Evolutionary conservation across 2,329 filamentous ascomycete species (phyloP).

Genomic region (Ilyonectria sp.): DNA sequence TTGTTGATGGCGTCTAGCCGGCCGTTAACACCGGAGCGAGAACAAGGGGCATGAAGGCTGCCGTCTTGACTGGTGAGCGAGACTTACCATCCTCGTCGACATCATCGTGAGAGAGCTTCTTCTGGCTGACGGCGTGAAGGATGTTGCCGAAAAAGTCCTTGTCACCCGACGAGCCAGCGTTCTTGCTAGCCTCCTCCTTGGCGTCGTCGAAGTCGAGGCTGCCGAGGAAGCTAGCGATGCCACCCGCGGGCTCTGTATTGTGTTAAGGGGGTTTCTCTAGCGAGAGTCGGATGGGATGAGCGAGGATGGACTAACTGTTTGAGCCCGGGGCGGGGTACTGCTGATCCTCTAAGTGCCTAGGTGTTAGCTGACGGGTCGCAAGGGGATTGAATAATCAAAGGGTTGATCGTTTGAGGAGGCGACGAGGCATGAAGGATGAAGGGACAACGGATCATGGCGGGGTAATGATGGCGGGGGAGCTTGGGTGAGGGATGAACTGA

Average conservation of each 20-base stretch:
- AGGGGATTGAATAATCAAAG: background rate
- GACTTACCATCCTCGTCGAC: constrained; percentile 64
- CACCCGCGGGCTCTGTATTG: constrained; percentile 53
- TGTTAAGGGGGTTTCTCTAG: background rate
- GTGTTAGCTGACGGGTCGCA: constrained; percentile 23
- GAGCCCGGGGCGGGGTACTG: constrained; percentile 42
- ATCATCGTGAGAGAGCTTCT: constrained; percentile 64
- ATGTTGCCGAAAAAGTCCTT: constrained; percentile 65
- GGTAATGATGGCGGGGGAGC: constrained; percentile 34
- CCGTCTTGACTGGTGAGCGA: too few relatives aligned
- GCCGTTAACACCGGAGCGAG: background rate
- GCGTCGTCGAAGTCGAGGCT: constrained; percentile 65
- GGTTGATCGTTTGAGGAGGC: too few relatives aligned
- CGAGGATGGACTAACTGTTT: constrained; percentile 47
- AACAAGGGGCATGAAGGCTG: background rate
- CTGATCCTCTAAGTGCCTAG: constrained; percentile 30
- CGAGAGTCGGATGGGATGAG: background rate
- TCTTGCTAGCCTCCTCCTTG: constrained; percentile 63
- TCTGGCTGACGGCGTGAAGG: constrained; percentile 63
- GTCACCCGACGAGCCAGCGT: constrained; percentile 63
- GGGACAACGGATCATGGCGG: constrained; percentile 41
- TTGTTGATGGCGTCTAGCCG: constrained; percentile 75
- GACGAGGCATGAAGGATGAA: constrained; percentile 8
- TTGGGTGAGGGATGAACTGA: constrained; percentile 34
- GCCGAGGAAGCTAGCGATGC: constrained; percentile 58